Evolutionary conservation across 2,329 filamentous ascomycete genomes (phyloP).

Genomic region (Aureobasidium uvarum): DNA sequence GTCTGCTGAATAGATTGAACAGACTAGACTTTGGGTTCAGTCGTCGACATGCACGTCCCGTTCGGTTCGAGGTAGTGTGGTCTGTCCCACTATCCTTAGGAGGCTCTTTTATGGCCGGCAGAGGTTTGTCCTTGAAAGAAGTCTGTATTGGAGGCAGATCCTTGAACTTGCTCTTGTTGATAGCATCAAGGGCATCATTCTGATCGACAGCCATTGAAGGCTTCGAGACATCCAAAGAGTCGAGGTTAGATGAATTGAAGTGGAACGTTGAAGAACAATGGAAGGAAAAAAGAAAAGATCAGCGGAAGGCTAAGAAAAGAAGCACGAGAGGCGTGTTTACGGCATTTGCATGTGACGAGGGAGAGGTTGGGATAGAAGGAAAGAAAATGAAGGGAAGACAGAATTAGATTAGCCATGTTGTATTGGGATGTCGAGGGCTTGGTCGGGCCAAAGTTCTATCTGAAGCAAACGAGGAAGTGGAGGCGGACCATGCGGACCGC

Average conservation of each 20-base stretch:
- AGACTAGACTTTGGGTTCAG: conserved; percentile 35
- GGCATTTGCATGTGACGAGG: conserved; percentile 15
- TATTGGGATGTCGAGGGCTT: conserved; percentile 17
- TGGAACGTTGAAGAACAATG: conserved; percentile 2
- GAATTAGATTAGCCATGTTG: conserved; percentile 23
- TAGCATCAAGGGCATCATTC: conserved; percentile 6
- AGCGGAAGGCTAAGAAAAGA: conserved; percentile 13
- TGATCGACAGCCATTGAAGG: conserved; percentile 16
- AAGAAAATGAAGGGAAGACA: conserved; percentile 24
- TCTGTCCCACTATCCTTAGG: not conserved
- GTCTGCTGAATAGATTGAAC: conserved; percentile 51
- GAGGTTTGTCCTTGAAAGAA: conserved; percentile 25
- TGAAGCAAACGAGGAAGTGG: conserved; percentile 26
- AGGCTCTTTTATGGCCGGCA: conserved; percentile 24
- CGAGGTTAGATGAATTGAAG: not conserved
- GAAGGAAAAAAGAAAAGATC: conserved; percentile 14
- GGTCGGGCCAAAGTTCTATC: conserved; percentile 13
- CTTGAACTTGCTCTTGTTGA: conserved; percentile 13
- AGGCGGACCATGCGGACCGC: conserved; percentile 25
- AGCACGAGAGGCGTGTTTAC: conserved; percentile 1
- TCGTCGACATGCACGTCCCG: not conserved
- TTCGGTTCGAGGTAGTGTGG: not conserved
- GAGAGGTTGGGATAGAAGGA: conserved; percentile 4
- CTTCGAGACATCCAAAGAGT: not conserved
- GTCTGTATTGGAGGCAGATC: conserved; percentile 22